Percentiles rank a stretch among this genome's conserved stretches.
phyloP scores from a whole-genome alignment of 2,329 filamentous ascomycete species.

The Ceratocystiopsis minuta region DNA sequence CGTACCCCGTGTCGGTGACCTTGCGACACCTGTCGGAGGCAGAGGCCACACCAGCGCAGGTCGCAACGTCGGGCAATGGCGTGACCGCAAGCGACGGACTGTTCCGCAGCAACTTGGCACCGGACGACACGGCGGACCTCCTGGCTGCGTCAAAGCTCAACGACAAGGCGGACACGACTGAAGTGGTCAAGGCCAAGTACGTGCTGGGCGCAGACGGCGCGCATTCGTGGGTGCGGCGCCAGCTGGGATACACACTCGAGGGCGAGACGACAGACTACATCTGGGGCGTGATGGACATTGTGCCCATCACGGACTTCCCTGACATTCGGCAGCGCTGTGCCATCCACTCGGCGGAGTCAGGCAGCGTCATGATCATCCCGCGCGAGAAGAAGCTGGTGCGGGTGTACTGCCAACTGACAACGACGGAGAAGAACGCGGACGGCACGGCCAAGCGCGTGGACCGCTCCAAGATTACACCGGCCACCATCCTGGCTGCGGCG shows the following conservation, averaged over 20 bases:
- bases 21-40: slow-evolving; percentile 36
- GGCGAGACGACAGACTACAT: slow-evolving; percentile 32
- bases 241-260: slow-evolving; percentile 32
- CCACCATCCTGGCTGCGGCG: slow-evolving; percentile 43
- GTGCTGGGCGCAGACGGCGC: slow-evolving; percentile 53
- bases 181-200: slow-evolving; percentile 38
- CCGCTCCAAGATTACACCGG: slow-evolving; percentile 42
- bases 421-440: slow-evolving; percentile 16
- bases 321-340: slow-evolving; percentile 28
- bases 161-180: slow-evolving; percentile 8
- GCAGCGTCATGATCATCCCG: slow-evolving; percentile 15
- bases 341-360: slow-evolving; percentile 13
- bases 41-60: slow-evolving; percentile 28
- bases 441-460: slow-evolving; percentile 27
- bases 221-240: slow-evolving; percentile 43
- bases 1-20: slow-evolving; percentile 38
- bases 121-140: slow-evolving; percentile 24
- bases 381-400: slow-evolving; percentile 35
- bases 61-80: slow-evolving; percentile 1
- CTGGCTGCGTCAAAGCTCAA: slow-evolving; percentile 9
- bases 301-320: slow-evolving; percentile 11
- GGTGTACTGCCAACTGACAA: slow-evolving; percentile 5
- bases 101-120: slow-evolving; percentile 34
- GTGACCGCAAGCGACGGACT: slow-evolving; percentile 30
- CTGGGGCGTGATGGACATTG: slow-evolving; percentile 16